These are phyloP conservation scores for Coffea canephora DNA, from an alignment of 257 asterid species.

Conservation along the genomic window DNA sequence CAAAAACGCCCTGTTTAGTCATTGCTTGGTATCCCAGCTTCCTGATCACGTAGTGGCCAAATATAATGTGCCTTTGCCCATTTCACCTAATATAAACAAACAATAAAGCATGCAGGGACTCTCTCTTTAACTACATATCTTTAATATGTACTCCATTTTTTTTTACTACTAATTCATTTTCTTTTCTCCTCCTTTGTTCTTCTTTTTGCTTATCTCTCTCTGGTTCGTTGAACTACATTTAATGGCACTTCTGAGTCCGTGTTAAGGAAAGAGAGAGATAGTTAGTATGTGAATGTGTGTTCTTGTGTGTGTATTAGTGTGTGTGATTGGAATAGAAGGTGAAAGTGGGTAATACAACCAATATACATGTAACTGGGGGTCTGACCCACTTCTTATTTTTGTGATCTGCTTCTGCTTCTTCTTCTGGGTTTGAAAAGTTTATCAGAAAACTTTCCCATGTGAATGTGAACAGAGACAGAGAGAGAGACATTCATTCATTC, in stretches of 20 bases:
- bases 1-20: constrained; percentile 4
- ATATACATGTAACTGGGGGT: not conserved
- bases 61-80: not conserved
- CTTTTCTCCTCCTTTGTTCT: not conserved
- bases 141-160: not conserved
- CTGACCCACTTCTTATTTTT: constrained; percentile 27
- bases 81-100: constrained; percentile 17
- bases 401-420: constrained; percentile 34
- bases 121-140: not conserved
- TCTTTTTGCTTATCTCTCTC: not conserved
- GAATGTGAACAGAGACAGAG: constrained; percentile 22
- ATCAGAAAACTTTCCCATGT: constrained; percentile 16
- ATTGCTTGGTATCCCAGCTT: constrained; percentile 1
- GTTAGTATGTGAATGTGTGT: not conserved
- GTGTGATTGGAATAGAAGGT: not conserved
- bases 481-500: constrained; percentile 10
- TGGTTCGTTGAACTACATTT: constrained; percentile 37
- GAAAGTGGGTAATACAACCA: constrained; percentile 2
- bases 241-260: constrained; percentile 29
- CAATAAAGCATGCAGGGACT: constrained; percentile 20
- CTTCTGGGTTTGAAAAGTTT: constrained; percentile 14
- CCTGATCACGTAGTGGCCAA: constrained; percentile 5
- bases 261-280: constrained; percentile 7
- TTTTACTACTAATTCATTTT: not conserved
- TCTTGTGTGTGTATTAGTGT: not conserved